A percentile compares a stretch with the other conserved stretches of the same genome.
Evolutionary conservation across 148 eudicot species (phyloP).

Genomic region (Nyssa sinensis): DNA sequence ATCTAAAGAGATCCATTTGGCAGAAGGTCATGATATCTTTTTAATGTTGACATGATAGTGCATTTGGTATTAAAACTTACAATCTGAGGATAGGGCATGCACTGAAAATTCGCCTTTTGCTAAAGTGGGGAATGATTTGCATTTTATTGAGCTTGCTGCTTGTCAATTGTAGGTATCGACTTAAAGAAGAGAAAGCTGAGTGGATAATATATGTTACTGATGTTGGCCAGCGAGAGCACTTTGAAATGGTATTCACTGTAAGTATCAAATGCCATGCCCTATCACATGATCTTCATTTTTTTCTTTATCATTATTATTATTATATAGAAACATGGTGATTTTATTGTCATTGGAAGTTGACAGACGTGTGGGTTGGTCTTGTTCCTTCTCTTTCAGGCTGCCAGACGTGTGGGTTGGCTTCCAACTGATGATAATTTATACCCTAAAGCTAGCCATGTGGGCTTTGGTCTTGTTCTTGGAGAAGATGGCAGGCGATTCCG

Average conservation of each 20-base stretch:
- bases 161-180: conserved; percentile 72
- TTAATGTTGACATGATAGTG: neutral
- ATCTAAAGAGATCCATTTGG: neutral
- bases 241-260: conserved; percentile 89
- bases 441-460: conserved; percentile 87
- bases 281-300: no score
- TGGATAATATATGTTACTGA: conserved; percentile 95
- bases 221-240: conserved; percentile 96
- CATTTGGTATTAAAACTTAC: neutral
- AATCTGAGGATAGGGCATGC: neutral
- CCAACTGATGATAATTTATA: conserved; percentile 57
- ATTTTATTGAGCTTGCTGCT: conserved; percentile 7
- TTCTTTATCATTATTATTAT: neutral
- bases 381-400: conserved; percentile 54
- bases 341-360: neutral
- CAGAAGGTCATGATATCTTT: neutral
- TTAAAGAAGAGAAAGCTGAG: conserved; percentile 89
- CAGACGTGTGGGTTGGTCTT: no score
- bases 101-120: neutral
- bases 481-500: conserved; percentile 91
- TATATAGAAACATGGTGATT: neutral
- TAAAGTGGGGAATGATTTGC: conserved; percentile 3
- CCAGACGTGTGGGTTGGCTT: conserved; percentile 91
- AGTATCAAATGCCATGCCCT: conserved; percentile 25
- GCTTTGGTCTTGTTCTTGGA: conserved; percentile 97